phyloP scores from a whole-genome alignment of 2,329 filamentous ascomycete species.

The Colletotrichum cuscutae region DNA sequence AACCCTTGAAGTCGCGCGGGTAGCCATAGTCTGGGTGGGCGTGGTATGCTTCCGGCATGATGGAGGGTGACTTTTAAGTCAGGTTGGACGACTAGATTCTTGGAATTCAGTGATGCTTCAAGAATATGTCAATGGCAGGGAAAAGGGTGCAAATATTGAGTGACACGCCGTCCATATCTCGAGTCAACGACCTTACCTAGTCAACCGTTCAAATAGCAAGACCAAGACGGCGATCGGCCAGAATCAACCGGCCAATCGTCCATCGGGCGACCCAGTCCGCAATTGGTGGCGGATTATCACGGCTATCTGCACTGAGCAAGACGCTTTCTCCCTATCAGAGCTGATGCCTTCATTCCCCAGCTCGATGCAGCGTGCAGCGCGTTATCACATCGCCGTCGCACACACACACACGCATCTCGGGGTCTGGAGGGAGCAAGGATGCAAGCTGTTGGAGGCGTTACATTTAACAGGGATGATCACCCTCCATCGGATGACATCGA shows the following conservation, averaged over 20 bases:
- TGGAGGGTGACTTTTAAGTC: background rate
- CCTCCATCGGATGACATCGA: conserved; percentile 17
- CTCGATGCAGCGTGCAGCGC: conserved; percentile 6
- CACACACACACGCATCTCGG: background rate
- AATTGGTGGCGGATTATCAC: background rate
- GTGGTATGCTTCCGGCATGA: conserved; percentile 42
- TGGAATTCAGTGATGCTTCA: too few relatives aligned
- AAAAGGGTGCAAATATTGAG: background rate
- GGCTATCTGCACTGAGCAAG: background rate
- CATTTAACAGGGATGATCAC: background rate
- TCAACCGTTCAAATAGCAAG: background rate
- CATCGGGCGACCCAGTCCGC: background rate
- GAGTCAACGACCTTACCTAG: background rate
- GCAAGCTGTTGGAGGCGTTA: background rate
- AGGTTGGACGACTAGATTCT: background rate
- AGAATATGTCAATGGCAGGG: background rate
- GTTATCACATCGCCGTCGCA: background rate
- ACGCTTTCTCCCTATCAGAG: background rate
- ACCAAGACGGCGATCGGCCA: background rate
- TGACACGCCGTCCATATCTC: background rate
- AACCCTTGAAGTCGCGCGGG: conserved; percentile 49
- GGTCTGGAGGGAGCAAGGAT: background rate
- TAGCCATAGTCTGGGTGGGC: conserved; percentile 44
- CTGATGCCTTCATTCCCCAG: background rate
- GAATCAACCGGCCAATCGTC: background rate